Evolutionary conservation across 768 basidiomycete species (phyloP).

Genomic region (Termitomyces sp.): DNA sequence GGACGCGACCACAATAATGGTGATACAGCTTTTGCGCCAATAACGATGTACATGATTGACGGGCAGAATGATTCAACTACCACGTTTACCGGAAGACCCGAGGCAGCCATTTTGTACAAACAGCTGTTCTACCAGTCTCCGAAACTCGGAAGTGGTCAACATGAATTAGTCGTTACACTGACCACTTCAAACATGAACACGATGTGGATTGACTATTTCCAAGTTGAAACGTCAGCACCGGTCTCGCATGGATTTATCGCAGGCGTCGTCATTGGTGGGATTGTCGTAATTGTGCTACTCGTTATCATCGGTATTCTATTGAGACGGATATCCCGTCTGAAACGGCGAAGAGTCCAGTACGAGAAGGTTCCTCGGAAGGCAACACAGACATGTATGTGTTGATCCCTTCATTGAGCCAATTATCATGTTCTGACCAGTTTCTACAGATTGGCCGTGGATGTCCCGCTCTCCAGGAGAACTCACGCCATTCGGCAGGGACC

Average conservation of each 20-base stretch:
- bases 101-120: neutral
- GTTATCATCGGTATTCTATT: neutral
- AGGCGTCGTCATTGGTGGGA: neutral
- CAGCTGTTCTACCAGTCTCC: slow-evolving; percentile 9
- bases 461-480: slow-evolving; percentile 1
- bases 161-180: slow-evolving; percentile 7
- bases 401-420: neutral
- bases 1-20: slow-evolving; percentile 11
- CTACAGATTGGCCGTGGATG: slow-evolving; percentile 11
- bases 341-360: slow-evolving; percentile 1
- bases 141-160: slow-evolving; percentile 4
- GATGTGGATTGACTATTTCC: slow-evolving; percentile 11
- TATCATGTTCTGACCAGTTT: neutral
- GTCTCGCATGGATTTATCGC: neutral
- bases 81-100: slow-evolving; percentile 2
- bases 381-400: neutral
- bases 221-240: neutral
- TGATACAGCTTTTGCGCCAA: slow-evolving; percentile 11
- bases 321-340: neutral
- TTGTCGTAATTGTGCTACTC: neutral
- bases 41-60: slow-evolving; percentile 11
- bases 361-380: slow-evolving; percentile 5
- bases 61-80: neutral
- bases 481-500: slow-evolving; percentile 4
- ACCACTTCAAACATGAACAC: slow-evolving; percentile 5